Conservation (phyloP, 805 yeast genomes). For the Ogataea ganodermae region DNA sequence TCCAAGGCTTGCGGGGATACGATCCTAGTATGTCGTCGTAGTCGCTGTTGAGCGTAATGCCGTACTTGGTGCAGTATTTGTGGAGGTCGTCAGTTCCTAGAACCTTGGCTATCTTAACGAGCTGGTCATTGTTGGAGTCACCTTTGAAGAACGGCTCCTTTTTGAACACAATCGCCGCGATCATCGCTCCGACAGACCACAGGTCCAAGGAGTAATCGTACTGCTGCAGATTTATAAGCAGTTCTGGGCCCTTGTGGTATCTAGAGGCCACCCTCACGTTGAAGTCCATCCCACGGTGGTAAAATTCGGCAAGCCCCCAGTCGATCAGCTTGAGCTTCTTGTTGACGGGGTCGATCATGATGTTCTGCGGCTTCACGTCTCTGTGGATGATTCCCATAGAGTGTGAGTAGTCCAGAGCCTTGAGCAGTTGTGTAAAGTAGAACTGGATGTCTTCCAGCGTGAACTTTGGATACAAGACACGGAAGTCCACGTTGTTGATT, state of each 20-base stretch:
- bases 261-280: slow-evolving; percentile 92
- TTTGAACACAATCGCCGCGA: slow-evolving; percentile 84
- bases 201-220: slow-evolving; percentile 88
- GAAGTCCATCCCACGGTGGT: slow-evolving; percentile 86
- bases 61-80: slow-evolving; percentile 67
- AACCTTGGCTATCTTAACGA: slow-evolving; percentile 86
- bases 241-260: slow-evolving; percentile 90
- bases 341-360: slow-evolving; percentile 80
- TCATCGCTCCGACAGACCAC: slow-evolving; percentile 92
- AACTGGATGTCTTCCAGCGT: slow-evolving; percentile 72
- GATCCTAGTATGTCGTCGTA: slow-evolving; percentile 73
- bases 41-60: slow-evolving; percentile 68
- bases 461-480: slow-evolving; percentile 82
- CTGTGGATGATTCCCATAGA: slow-evolving; percentile 95
- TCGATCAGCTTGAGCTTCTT: slow-evolving; percentile 74
- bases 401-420: slow-evolving; percentile 85
- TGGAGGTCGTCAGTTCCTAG: slow-evolving; percentile 80
- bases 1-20: slow-evolving; percentile 69
- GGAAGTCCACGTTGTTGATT: slow-evolving; percentile 81
- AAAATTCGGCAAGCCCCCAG: slow-evolving; percentile 95
- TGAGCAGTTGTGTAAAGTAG: slow-evolving; percentile 80
- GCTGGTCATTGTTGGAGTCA: slow-evolving; percentile 85
- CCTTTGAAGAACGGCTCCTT: slow-evolving; percentile 94
- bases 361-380: slow-evolving; percentile 92
- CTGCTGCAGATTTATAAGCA: slow-evolving; percentile 75